Evolutionary conservation across 345 rosid genomes (phyloP).

Genomic region (Lepidium africanum): DNA sequence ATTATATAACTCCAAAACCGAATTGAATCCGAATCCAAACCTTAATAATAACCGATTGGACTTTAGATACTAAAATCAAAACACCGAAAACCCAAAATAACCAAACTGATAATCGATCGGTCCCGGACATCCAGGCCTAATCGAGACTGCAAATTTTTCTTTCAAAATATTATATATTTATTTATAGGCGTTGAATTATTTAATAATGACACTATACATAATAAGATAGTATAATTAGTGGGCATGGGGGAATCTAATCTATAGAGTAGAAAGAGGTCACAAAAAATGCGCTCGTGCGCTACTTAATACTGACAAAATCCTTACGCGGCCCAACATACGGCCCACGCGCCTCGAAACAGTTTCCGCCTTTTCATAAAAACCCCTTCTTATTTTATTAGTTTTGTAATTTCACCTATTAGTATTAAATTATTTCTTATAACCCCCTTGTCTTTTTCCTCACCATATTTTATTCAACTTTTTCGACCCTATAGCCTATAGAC

Average conservation of each 20-base stretch:
- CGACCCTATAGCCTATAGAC: background rate
- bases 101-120: too few relatives aligned
- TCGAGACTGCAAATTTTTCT: background rate
- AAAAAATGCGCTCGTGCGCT: constrained; percentile 14
- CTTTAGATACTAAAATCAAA: too few relatives aligned
- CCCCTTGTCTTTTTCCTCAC: constrained; percentile 2
- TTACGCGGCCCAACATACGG: constrained; percentile 16
- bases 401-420: background rate
- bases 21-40: too few relatives aligned
- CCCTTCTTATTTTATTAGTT: background rate
- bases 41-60: too few relatives aligned
- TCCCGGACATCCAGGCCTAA: too few relatives aligned
- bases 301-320: constrained; percentile 16
- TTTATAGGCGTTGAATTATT: background rate
- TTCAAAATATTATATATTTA: background rate
- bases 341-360: constrained; percentile 10
- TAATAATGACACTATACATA: background rate
- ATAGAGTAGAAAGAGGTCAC: constrained; percentile 1
- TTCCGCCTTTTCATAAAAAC: constrained; percentile 9
- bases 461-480: background rate
- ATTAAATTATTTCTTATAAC: background rate
- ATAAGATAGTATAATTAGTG: background rate
- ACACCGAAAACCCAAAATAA: too few relatives aligned
- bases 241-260: constrained; percentile 5
- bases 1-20: too few relatives aligned